Base-by-base conservation (phyloP, 2,329 filamentous ascomycete species). In the Colletotrichum paranaense region DNA sequence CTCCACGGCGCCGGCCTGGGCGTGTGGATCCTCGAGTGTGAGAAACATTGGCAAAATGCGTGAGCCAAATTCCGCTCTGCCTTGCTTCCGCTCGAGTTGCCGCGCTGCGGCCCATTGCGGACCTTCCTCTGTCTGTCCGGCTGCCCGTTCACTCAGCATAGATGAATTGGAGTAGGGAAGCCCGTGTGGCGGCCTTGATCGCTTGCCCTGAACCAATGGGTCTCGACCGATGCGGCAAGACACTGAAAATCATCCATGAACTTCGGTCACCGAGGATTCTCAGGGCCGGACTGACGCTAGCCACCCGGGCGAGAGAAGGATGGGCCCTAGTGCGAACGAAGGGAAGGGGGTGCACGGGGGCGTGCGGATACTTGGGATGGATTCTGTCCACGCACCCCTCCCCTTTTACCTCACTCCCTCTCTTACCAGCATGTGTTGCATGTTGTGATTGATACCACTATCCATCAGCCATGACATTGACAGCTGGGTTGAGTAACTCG, bases 241-340 rank as follows among this genome's bases (percentile, higher is more conserved):
- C 80, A 76, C 78, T 79, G 80, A 79, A 79, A 78, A 81, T 82
- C 78, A 76, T 74, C 78, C 79, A 81, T 79, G 78, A 80, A 77
- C 79, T 84, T 86, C 84, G 84, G 85, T 84, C 78, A 83, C 85
- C 85, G 85, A 86, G 78, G 77, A 74, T 76, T 77, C 78, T 77
- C 78, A 80, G 78, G 77, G 75, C 82, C 83, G 83, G 83, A 81
- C 81, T 71, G 67, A 75, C 76, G 76, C 77, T 77, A 77, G 76
- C 69, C 75, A 71, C 53, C 75, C 70, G 60, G 70, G 70, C 73
- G 72, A 60, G 60, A 70, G 73, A 66, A 69, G 69, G 65, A 75
- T 74, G 68, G 52, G 75, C 52, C 42, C 57, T 42, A 24, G 30
- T 68, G 42, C 46, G 60, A 46, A 70, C 46, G 55, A 58, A 72